Conservation (phyloP, 2,329 filamentous ascomycete species). For the Trichoderma atroviride region DNA sequence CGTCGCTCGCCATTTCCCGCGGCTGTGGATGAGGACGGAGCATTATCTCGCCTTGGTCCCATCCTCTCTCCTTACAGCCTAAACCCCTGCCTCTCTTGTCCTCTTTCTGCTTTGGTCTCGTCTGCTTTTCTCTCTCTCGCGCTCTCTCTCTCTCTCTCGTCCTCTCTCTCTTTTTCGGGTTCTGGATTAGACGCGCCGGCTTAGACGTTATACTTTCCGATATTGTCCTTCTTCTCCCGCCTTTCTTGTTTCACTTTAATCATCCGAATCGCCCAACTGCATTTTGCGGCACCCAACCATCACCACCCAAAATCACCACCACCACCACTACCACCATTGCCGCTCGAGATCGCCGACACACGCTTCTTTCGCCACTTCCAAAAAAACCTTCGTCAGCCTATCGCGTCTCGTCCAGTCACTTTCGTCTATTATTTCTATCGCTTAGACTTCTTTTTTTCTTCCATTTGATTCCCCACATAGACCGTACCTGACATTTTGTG, state of each 20-base stretch:
- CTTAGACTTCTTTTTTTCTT: conserved; percentile 25
- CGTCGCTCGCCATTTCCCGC: conserved; percentile 21
- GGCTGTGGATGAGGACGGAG: conserved; percentile 35
- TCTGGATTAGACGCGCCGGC: conserved; percentile 45
- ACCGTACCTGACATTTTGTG: conserved; percentile 24
- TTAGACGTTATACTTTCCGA: conserved; percentile 41
- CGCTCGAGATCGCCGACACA: conserved; percentile 22
- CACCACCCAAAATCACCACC: conserved; percentile 9
- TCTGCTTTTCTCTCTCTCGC: conserved; percentile 27
- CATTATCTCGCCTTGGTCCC: conserved; percentile 19
- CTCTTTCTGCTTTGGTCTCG: conserved; percentile 27
- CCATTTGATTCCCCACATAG: conserved; percentile 26
- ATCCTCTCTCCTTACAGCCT: conserved; percentile 24
- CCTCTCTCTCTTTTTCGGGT: conserved; percentile 34
- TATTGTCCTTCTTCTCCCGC: conserved; percentile 28
- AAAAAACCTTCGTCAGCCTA: conserved; percentile 20
- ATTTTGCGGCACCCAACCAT: conserved; percentile 24
- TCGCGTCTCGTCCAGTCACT: conserved; percentile 24
- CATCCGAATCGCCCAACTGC: conserved; percentile 26
- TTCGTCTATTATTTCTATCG: conserved; percentile 11
- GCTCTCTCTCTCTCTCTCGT: conserved; percentile 29
- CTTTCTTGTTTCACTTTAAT: conserved; percentile 36
- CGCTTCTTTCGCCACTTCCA: conserved; percentile 21
- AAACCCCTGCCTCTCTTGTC: conserved; percentile 29
- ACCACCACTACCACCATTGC: background rate